Conservation (phyloP, 1,139 yeast genomes). For the Suhomyces taliae region DNA sequence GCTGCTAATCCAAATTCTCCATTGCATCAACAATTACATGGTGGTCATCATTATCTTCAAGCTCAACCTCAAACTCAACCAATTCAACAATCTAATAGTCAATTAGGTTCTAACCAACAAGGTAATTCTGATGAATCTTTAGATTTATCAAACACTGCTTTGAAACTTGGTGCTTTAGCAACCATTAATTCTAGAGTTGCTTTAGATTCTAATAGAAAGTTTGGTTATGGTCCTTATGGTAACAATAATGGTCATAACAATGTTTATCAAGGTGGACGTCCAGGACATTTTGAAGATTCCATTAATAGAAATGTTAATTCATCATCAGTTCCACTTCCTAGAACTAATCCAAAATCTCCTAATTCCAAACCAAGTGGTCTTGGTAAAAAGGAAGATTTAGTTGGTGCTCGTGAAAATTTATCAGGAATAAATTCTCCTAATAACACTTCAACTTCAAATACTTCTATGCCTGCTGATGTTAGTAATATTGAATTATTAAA, state of each 20-base stretch:
- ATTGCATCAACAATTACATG: constrained; percentile 20
- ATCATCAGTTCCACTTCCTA: constrained; percentile 37
- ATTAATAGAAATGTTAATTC: constrained; percentile 39
- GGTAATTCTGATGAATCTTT: constrained; percentile 18
- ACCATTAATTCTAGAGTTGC: constrained; percentile 64
- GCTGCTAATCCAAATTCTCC: constrained; percentile 34
- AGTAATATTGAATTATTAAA: constrained; percentile 62
- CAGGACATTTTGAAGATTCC: constrained; percentile 32
- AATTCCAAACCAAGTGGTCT: constrained; percentile 7
- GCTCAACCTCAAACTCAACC: constrained; percentile 7
- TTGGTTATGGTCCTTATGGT: constrained; percentile 15
- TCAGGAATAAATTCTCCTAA: constrained; percentile 16
- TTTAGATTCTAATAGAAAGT: constrained; percentile 53
- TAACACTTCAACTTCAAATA: constrained; percentile 18
- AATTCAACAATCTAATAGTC: constrained; percentile 5
- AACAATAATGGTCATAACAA: constrained; percentile 4
- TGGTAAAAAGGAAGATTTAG: constrained; percentile 8
- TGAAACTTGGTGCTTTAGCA: constrained; percentile 62
- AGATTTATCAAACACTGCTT: constrained; percentile 45
- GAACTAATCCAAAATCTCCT: constrained; percentile 16
- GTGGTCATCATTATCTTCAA: constrained; percentile 13
- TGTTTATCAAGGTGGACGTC: constrained; percentile 13
- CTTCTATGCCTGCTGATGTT: constrained; percentile 59
- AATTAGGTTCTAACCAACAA: not conserved
- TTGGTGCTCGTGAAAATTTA: constrained; percentile 13